These are phyloP conservation scores for Leccinum proximum DNA, from an alignment of 1,284 basidiomycete species.

Conservation along the genomic window DNA sequence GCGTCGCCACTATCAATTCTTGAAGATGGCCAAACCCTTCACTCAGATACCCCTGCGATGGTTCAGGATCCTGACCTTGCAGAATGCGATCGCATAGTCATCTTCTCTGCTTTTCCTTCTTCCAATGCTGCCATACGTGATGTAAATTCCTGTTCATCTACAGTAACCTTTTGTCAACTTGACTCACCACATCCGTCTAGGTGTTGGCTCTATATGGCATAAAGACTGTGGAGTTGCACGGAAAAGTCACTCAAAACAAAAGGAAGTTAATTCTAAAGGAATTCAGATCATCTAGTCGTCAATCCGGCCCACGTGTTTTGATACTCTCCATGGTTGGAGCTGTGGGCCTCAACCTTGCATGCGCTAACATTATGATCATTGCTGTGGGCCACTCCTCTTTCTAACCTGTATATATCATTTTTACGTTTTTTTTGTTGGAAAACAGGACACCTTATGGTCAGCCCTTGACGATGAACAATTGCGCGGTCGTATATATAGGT, in stretches of 20 bases:
- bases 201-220: not conserved
- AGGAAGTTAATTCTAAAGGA: not conserved
- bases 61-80: not conserved
- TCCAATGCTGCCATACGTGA: not conserved
- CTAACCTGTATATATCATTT: no score
- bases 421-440: not conserved
- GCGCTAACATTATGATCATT: not conserved
- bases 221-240: not conserved
- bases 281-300: not conserved
- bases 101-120: not conserved
- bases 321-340: not conserved
- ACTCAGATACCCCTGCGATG: not conserved
- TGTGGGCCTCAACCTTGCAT: not conserved
- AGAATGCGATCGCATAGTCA: not conserved
- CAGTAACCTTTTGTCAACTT: not conserved
- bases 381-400: not conserved
- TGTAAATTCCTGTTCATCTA: not conserved
- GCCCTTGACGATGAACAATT: not conserved
- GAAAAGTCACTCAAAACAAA: not conserved
- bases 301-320: not conserved
- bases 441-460: not conserved
- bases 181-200: not conserved
- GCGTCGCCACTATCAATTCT: not conserved
- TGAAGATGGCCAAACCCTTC: not conserved
- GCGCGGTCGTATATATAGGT: not conserved